A percentile compares a stretch with the other conserved stretches of the same genome.
These are phyloP conservation scores for Vanderwaltozyma verrucispora DNA, from an alignment of 805 yeast species.

Conservation along the genomic window DNA sequence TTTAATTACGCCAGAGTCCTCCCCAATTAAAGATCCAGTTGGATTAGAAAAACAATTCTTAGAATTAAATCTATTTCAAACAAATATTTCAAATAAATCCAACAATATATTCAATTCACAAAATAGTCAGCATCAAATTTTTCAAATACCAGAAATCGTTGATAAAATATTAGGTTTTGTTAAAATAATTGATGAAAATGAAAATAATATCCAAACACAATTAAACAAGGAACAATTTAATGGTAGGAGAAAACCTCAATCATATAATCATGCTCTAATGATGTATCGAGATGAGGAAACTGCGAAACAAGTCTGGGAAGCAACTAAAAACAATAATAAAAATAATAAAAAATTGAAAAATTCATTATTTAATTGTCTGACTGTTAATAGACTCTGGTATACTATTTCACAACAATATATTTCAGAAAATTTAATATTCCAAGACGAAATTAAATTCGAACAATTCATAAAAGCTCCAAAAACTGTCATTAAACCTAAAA, in stretches of 20 bases:
- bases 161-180: constrained; percentile 41
- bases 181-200: constrained; percentile 38
- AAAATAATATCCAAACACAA: constrained; percentile 38
- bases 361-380: constrained; percentile 48
- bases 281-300: constrained; percentile 45
- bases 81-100: too few relatives aligned
- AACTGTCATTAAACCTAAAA: constrained; percentile 1
- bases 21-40: constrained; percentile 1
- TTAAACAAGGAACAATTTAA: constrained; percentile 11
- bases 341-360: constrained; percentile 2
- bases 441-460: constrained; percentile 36
- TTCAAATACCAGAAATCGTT: constrained; percentile 69
- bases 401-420: constrained; percentile 44
- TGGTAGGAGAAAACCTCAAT: constrained; percentile 56
- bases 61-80: constrained; percentile 3
- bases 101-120: background rate
- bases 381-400: constrained; percentile 62
- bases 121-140: constrained; percentile 33
- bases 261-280: constrained; percentile 56
- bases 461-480: constrained; percentile 26
- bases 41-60: constrained; percentile 6
- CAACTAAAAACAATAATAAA: background rate
- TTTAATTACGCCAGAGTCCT: constrained; percentile 2
- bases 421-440: constrained; percentile 45
- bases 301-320: constrained; percentile 37